phyloP scores from a whole-genome alignment of 2,329 filamentous ascomycete species.

The Aciculosporium take region DNA sequence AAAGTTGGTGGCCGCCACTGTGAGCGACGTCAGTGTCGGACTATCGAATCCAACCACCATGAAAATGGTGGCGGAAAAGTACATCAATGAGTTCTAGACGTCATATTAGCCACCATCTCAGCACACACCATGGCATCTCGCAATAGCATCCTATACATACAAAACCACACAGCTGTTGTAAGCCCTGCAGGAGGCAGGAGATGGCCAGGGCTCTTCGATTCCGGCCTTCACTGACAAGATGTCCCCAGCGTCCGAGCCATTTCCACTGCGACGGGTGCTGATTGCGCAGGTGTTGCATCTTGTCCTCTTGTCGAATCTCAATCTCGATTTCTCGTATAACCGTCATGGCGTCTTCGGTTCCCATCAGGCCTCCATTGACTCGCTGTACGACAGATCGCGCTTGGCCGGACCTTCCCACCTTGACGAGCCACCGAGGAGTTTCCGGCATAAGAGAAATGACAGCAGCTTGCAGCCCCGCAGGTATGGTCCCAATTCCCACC shows the following conservation, averaged over 20 bases:
- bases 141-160: constrained; percentile 34
- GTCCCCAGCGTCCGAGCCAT: constrained; percentile 34
- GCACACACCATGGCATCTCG: background rate
- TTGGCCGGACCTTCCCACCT: constrained; percentile 43
- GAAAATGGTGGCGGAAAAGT: constrained; percentile 77
- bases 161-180: constrained; percentile 83
- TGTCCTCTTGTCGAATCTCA: constrained; percentile 59
- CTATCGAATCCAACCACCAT: constrained; percentile 61
- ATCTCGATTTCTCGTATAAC: constrained; percentile 56
- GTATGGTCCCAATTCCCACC: constrained; percentile 71
- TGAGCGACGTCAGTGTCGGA: constrained; percentile 66
- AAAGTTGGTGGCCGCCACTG: constrained; percentile 73
- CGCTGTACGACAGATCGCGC: constrained; percentile 52
- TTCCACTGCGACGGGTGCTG: constrained; percentile 16
- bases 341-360: constrained; percentile 34
- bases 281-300: constrained; percentile 27
- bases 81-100: constrained; percentile 70
- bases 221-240: constrained; percentile 41
- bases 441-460: constrained; percentile 68
- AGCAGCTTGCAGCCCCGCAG: constrained; percentile 55
- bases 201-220: constrained; percentile 67
- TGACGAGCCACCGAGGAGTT: constrained; percentile 77
- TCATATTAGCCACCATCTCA: constrained; percentile 2
- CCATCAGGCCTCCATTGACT: constrained; percentile 43
- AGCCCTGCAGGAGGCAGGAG: constrained; percentile 70